Base-by-base conservation (phyloP, 2,329 filamentous ascomycete genomes). In the Nigrospora oryzae region DNA sequence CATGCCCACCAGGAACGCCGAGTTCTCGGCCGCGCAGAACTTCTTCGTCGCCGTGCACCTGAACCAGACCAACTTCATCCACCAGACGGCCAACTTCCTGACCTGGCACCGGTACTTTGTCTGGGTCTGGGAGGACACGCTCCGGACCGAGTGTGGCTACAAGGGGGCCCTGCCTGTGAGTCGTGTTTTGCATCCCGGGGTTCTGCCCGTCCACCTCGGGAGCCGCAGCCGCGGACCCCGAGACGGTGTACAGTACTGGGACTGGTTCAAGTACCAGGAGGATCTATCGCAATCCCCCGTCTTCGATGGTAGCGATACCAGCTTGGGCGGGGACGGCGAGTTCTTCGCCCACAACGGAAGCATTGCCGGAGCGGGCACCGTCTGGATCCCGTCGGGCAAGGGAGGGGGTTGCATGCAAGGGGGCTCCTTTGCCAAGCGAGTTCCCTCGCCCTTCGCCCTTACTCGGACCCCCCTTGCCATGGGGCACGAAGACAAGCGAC, bases 241-340 rank as follows among this genome's bases (percentile, higher is more conserved):
- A 28, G n/a, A n/a, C n/a, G n/a, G n/a, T n/a, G n/a, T 7, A 7
- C 23, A 41, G 39, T 68, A 67, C 51, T 64, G 64, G 59, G 58
- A 65, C 46, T 68, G 64, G 65, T 53, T 56, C 14, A 54, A 55
- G 10, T 57, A 62, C 42, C 51, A 56, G 13, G 42, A 53, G 10
- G 50, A 54, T 37, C 51, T 61, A 38, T 49, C 56, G 36, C 61
- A 52, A 51, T 65, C 60, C n/a, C 56, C 64, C 11, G 53, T 69
- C 19, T 67, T 65, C 48, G 65, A 70, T 41, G 67, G 67, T 33
- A 66, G 60, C 42, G 61, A 59, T 1, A 60, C 55, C 43, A 64
- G 61, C 12, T 56, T 69, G 50, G 62, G 61, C 12, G 64, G 65
- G n/a, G 62, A 69, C 38, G 67, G 68, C 5, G 61, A 44, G 11